Base-by-base conservation (phyloP, 805 yeast genomes). In the Debaryomyces hansenii region DNA sequence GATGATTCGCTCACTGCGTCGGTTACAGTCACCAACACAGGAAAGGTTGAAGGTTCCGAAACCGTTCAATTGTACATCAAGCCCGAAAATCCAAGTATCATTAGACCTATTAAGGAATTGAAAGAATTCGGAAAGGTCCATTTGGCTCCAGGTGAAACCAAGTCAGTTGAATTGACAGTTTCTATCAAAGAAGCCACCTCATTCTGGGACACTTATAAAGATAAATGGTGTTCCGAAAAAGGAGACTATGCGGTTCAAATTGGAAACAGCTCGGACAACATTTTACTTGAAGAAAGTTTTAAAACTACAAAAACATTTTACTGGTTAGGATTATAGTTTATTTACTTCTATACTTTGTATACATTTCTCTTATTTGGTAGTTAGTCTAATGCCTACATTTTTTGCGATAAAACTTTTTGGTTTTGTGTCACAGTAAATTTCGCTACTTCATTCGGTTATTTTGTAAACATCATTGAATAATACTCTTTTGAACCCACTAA, bases 21-120 rank as follows among this genome's bases (percentile, higher is more conserved):
- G 3, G 75, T 77, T 33, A 57, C 60, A 12, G 76, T 82, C 15
- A 63, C 64, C 39, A 82, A 82, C 60, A 69, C 75, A 32, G 85
- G 85, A 40, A 42, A 54, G 3, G 47, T 58, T 11, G 74, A 63
- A 20, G 87, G 87, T 48, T 64, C 74, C 20, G 86, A 82, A 57
- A 77, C 72, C 42, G 79, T 76, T 8, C 88, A 83, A 61, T 63
- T 80, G 16, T 83, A 82, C 57, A 57, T 83, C 46, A 52, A 66
- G 35, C 67, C 69, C 27, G 58, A 54, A 40, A 56, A 63, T 11
- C 73, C 81, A 16, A 45, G 62, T 11, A 58, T 72, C 35, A 69
- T 69, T 42, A 73, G 87, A 56, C 84, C 87, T 9, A 58, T 70
- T 20, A 83, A 82, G 62, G 87, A 83, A 55, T 69, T 83, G 59